Conservation (phyloP, 179 eudicot genomes). For the Drosera spatulata region DNA sequence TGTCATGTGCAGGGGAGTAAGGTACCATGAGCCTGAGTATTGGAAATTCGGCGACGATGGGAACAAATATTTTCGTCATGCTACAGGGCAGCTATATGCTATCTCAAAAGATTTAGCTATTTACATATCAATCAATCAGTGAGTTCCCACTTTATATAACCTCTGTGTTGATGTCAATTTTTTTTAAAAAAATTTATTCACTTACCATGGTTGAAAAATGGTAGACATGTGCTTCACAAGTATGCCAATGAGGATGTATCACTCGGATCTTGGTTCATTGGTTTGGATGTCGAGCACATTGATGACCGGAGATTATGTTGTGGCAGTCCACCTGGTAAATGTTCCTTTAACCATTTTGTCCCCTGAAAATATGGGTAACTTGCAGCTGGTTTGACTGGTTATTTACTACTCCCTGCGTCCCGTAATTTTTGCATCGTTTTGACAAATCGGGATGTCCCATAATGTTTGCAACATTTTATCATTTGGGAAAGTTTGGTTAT, state of each 20-base stretch:
- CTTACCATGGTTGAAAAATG: not conserved
- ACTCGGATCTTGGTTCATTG: conserved; percentile 66
- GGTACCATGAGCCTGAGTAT: conserved; percentile 79
- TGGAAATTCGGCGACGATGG: conserved; percentile 92
- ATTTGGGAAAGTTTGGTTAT: too few species aligned
- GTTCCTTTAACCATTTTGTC: too few species aligned
- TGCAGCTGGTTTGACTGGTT: too few species aligned
- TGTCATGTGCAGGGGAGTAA: conserved; percentile 46
- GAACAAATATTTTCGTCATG: conserved; percentile 85
- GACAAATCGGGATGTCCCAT: too few species aligned
- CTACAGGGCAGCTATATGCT: conserved; percentile 82
- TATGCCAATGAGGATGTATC: conserved; percentile 81
- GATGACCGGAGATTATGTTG: conserved; percentile 68
- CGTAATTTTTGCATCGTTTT: too few species aligned
- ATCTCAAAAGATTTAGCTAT: conserved; percentile 74
- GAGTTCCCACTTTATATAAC: not conserved
- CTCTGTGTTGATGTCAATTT: not conserved
- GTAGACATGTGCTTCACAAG: conserved; percentile 65
- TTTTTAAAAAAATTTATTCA: not conserved
- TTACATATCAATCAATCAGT: conserved; percentile 62
- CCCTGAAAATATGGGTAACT: too few species aligned
- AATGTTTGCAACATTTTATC: too few species aligned
- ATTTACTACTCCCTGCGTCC: too few species aligned
- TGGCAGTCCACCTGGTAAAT: conserved; percentile 71
- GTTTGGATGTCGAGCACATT: conserved; percentile 59